Evolutionary conservation across 2,329 filamentous ascomycete species (phyloP).

Genomic region (Phoma herbarum): DNA sequence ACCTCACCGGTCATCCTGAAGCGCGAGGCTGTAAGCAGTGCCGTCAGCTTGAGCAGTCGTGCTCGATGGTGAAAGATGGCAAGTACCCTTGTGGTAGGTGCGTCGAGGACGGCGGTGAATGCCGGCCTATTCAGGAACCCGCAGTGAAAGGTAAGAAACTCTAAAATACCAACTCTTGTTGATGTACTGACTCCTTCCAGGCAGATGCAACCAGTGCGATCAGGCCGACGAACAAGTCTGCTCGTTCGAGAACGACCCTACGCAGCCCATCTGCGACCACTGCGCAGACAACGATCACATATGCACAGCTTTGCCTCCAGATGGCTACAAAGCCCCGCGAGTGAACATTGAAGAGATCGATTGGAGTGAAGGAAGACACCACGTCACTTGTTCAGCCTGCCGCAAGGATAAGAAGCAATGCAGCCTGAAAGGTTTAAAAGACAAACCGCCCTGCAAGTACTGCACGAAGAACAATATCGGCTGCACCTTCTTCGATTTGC

Average conservation of each 20-base stretch:
- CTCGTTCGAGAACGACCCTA: slow-evolving; percentile 33
- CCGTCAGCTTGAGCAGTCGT: slow-evolving; percentile 30
- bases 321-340: slow-evolving; percentile 29
- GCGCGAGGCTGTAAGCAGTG: slow-evolving; percentile 50
- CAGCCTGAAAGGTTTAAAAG: slow-evolving; percentile 40
- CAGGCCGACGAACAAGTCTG: slow-evolving; percentile 24
- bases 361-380: slow-evolving; percentile 31
- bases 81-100: slow-evolving; percentile 40
- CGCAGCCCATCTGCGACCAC: slow-evolving; percentile 31
- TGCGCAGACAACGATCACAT: slow-evolving; percentile 25
- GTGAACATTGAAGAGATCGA: slow-evolving; percentile 32
- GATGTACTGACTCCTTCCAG: too few relatives aligned
- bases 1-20: slow-evolving; percentile 45
- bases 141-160: slow-evolving; percentile 44
- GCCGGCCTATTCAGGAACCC: slow-evolving; percentile 45
- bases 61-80: slow-evolving; percentile 40
- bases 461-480: slow-evolving; percentile 39
- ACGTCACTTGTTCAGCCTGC: slow-evolving; percentile 40
- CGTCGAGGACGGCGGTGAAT: slow-evolving; percentile 31
- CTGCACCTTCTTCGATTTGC: slow-evolving; percentile 44
- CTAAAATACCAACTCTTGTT: too few relatives aligned
- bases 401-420: slow-evolving; percentile 41
- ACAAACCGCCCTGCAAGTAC: slow-evolving; percentile 45
- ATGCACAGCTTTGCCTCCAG: slow-evolving; percentile 29
- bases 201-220: slow-evolving; percentile 43